phyloP scores from a whole-genome alignment of 2,329 filamentous ascomycete genomes.

The Calonectria crousiana region DNA sequence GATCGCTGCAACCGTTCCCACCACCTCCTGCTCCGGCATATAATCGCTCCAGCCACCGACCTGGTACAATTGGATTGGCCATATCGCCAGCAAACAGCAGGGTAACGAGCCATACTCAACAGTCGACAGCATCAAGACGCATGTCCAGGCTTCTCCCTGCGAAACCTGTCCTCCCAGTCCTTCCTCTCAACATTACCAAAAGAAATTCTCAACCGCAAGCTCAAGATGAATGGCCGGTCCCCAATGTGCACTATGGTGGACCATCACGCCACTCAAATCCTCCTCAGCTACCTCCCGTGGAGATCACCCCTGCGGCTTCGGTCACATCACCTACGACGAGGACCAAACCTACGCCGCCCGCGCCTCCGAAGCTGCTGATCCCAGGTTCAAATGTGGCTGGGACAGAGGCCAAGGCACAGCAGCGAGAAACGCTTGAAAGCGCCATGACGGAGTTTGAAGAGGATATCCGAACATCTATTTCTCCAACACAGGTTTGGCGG shows the following conservation, averaged over 20 bases:
- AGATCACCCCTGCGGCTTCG: conserved; percentile 22
- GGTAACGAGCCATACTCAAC: conserved; percentile 36
- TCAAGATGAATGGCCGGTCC: conserved; percentile 28
- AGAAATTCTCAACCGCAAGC: conserved; percentile 31
- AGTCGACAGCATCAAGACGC: conserved; percentile 45
- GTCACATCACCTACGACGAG: conserved; percentile 30
- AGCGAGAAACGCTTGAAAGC: conserved; percentile 52
- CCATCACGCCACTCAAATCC: conserved; percentile 15
- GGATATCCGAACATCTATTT: conserved; percentile 55
- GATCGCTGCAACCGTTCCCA: conserved; percentile 34
- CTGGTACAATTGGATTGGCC: conserved; percentile 59
- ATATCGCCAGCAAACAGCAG: conserved; percentile 50
- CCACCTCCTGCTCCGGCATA: conserved; percentile 41
- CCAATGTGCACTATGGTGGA: conserved; percentile 22
- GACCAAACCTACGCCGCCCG: conserved; percentile 33
- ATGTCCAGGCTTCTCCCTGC: conserved; percentile 60
- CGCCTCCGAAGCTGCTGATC: conserved; percentile 47
- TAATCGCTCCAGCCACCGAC: conserved; percentile 48
- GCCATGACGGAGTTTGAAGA: conserved; percentile 67
- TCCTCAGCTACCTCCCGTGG: conserved; percentile 28
- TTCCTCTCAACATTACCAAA: conserved; percentile 33
- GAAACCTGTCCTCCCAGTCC: conserved; percentile 56
- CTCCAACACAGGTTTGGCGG: conserved; percentile 61
- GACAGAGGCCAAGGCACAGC: neutral
- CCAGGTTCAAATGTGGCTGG: conserved; percentile 30